Percentiles rank a stretch among this genome's conserved stretches.
Conservation (phyloP, 805 yeast genomes). For the Kazachstania psychrophila region DNA sequence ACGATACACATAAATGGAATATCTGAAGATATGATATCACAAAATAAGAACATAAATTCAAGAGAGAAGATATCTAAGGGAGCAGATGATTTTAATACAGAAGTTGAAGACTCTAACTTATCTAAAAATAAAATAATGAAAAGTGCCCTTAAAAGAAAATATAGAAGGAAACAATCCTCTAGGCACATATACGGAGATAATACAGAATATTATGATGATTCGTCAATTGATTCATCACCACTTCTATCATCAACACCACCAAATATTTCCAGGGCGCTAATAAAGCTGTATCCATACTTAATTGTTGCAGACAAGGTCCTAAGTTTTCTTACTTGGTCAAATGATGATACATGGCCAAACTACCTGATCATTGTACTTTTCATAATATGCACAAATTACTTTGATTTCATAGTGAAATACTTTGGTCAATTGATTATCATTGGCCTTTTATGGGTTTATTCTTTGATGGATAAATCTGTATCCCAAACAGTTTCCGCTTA, state of each 20-base stretch:
- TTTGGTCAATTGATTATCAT: constrained; percentile 73
- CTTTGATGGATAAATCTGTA: constrained; percentile 47
- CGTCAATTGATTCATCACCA: constrained; percentile 52
- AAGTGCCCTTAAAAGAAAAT: constrained; percentile 20
- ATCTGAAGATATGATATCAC: neutral
- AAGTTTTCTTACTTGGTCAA: constrained; percentile 83
- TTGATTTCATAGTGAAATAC: constrained; percentile 68
- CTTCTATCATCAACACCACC: constrained; percentile 85
- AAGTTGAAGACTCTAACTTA: too few species aligned
- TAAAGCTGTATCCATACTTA: constrained; percentile 76
- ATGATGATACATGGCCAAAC: constrained; percentile 65
- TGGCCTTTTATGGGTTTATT: constrained; percentile 48
- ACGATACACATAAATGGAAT: neutral
- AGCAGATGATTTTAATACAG: too few species aligned
- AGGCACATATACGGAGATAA: constrained; percentile 1
- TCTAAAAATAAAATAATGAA: constrained; percentile 9
- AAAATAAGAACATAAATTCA: neutral
- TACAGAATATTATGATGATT: constrained; percentile 2
- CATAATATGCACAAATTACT: constrained; percentile 58
- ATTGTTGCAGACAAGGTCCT: constrained; percentile 60
- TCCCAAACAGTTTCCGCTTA: constrained; percentile 50
- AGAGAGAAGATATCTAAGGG: too few species aligned
- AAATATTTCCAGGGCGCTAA: constrained; percentile 71
- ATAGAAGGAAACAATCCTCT: constrained; percentile 5
- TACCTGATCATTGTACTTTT: constrained; percentile 35